Base-by-base conservation (phyloP, 169 alveolate genomes). In the Besnoitia besnoiti region DNA sequence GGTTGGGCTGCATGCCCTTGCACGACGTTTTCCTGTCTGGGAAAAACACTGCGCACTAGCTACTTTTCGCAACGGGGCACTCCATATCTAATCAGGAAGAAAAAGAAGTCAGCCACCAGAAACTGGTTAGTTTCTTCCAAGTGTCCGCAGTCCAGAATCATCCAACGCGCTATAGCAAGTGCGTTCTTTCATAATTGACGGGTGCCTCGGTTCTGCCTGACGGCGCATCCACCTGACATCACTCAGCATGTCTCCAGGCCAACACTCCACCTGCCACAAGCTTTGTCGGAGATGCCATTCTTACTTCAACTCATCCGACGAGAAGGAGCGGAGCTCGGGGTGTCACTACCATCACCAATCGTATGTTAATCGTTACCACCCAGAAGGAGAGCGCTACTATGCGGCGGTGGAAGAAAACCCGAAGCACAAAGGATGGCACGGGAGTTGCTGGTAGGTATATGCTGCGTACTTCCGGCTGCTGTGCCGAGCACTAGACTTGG, bases 291-390 rank as follows among this genome's bases (percentile, higher is more conserved):
- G 93, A 37, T 90, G 80, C 59, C 91, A 85, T 61, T 24, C 44
- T 21, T 55, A 85, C 50, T 85, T 85, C 91, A 82, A 51, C 37
- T 75, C 51, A 47, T 46, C 51, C 40, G 75, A 75, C 42, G 79
- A 67, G 16, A 42, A 75, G 55, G 89, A 19, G 55, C 67, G 61
- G 16, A 51, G n/a, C 37, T 7, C 37, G 35, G 35, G 33, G 0
- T 90, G 93, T 47, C 8, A 3, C n/a, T 90, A n/a, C 73, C 93
- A 90, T 61, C 93, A 85, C 24, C 46, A 90, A 35, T 21, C 93
- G n/a, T 90, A 37, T 35, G 93, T 77, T 40, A 49, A 73, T 44
- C 93, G 93, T 44, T 90, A 90, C 79, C 93, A 90, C 59, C 93
- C 93, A 0, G 93, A 90, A 55, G 93, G 93, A 14, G 84, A 77